Evolutionary conservation across 495 filamentous ascomycete species (phyloP), one percentile per base, ranked within the genome.

Genomic region (Beverwykella pulmonaria): DNA sequence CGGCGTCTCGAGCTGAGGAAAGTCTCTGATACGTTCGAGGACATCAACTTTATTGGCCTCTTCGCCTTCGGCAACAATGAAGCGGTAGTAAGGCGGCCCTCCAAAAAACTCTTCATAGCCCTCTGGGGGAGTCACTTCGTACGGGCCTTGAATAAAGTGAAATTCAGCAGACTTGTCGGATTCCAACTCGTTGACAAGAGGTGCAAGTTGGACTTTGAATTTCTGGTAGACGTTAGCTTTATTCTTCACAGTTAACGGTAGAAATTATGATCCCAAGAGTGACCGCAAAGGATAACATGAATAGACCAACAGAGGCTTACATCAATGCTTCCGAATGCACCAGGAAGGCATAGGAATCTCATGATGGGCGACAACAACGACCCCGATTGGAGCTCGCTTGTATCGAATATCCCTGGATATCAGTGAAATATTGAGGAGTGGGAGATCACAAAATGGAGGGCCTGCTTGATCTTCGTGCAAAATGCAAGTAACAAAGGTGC

Each of bases 71-170:
- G 79, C 77, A 58, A 81, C 80, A 60, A 83, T 80, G 75, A 83
- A 83, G 34, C 81, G 79, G 62, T 76, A 83, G 50, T 81, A 79
- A 14, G 81, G 81, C 10, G 78, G 76, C 23, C 78, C 76, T 39
- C 81, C 81, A 68, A 82, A 83, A 74, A 80, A 83, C 32, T 82
- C 80, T 53, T 82, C 80, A 60, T 81, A 83, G 9, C 81, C 81
- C 32, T 77, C 72, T 0, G 81, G 81, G 10, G 81, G 81, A 2
- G 75, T 73, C 1, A 79, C 80, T 54, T 80, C 78, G 67, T 78
- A 79, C 46, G 78, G 77, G 12, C 80, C 81, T 48, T 82, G 72
- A 61, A 81, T 77, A 71, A 82, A 83, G 48, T 79, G 74, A 52
- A 82, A 82, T 6, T 73, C 73, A 0, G 79, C 80, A 17, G 75